Evolutionary conservation across 371 early-diverging fungal species (phyloP).

Genomic region (Saksenaea vasiformis): DNA sequence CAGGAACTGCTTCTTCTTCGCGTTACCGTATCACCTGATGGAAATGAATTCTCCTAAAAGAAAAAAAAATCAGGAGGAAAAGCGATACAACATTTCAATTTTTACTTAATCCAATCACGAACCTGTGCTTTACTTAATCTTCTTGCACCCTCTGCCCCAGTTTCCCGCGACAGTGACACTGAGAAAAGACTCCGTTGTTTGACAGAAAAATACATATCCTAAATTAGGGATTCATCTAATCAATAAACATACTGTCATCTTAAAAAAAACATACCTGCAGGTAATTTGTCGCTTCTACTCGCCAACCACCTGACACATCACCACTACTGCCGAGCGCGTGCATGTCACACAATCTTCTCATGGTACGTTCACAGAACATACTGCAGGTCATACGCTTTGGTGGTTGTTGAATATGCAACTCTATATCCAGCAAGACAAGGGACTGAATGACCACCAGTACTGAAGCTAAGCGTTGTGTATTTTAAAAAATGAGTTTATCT

Average conservation of each 20-base stretch:
- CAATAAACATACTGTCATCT: slow-evolving; percentile 2
- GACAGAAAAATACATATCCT: slow-evolving; percentile 11
- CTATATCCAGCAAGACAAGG: slow-evolving; percentile 5
- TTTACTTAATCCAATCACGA: not conserved
- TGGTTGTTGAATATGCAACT: slow-evolving; percentile 4
- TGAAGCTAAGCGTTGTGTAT: not conserved
- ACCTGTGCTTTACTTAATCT: not conserved
- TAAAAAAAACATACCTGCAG: slow-evolving; percentile 4
- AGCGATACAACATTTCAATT: not conserved
- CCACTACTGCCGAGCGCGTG: not conserved
- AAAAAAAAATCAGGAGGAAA: not conserved
- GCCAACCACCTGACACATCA: slow-evolving; percentile 6
- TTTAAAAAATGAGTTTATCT: not conserved
- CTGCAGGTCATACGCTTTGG: not conserved
- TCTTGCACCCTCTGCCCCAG: slow-evolving; percentile 6
- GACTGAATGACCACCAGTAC: slow-evolving; percentile 7
- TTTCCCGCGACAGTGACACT: not conserved
- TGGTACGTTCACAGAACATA: slow-evolving; percentile 8
- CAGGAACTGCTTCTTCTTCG: slow-evolving; percentile 12
- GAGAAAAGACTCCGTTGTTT: slow-evolving; percentile 8
- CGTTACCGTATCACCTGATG: slow-evolving; percentile 6
- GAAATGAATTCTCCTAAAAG: not conserved
- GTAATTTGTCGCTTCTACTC: not conserved
- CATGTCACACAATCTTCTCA: not conserved
- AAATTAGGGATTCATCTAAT: not conserved